These are phyloP conservation scores for Pythium chondricola DNA, from an alignment of 352 stramenopile genomes.

Conservation along the genomic window DNA sequence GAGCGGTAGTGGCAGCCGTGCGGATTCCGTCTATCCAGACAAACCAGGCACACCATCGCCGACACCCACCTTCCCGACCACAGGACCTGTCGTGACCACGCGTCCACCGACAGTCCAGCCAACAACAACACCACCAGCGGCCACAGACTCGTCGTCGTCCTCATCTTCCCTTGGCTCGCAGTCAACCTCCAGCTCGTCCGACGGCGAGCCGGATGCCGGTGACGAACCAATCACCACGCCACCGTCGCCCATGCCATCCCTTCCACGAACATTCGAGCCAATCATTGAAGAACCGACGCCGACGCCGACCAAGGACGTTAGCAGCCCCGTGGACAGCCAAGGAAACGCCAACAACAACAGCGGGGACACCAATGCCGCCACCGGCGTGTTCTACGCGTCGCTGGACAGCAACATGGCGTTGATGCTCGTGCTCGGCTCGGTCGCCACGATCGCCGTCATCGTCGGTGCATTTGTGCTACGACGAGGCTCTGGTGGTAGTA, in stretches of 20 bases:
- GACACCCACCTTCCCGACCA: not conserved
- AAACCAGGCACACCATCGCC: not conserved
- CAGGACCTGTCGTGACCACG: not conserved
- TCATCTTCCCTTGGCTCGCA: not conserved
- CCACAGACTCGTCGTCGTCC: not conserved
- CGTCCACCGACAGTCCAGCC: not conserved
- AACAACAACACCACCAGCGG: not conserved
- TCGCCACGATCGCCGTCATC: constrained; percentile 7
- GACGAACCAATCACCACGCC: constrained; percentile 1
- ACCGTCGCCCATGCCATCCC: not conserved
- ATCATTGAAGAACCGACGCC: not conserved
- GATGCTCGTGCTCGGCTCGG: constrained; percentile 1
- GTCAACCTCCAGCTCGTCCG: not conserved
- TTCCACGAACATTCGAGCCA: not conserved
- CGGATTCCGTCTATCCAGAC: not conserved
- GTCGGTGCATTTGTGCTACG: constrained; percentile 10
- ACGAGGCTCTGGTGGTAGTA: no score
- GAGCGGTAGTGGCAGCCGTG: not conserved
- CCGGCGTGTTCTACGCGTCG: not conserved
- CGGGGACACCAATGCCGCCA: not conserved
- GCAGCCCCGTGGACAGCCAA: not conserved
- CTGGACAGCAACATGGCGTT: constrained; percentile 7
- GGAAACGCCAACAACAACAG: not conserved
- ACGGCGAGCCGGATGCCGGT: not conserved
- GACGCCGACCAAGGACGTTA: not conserved